Percentiles rank a stretch among this genome's conserved stretches.
phyloP scores from a whole-genome alignment of 2,329 filamentous ascomycete species.

The Colletotrichum lini region DNA sequence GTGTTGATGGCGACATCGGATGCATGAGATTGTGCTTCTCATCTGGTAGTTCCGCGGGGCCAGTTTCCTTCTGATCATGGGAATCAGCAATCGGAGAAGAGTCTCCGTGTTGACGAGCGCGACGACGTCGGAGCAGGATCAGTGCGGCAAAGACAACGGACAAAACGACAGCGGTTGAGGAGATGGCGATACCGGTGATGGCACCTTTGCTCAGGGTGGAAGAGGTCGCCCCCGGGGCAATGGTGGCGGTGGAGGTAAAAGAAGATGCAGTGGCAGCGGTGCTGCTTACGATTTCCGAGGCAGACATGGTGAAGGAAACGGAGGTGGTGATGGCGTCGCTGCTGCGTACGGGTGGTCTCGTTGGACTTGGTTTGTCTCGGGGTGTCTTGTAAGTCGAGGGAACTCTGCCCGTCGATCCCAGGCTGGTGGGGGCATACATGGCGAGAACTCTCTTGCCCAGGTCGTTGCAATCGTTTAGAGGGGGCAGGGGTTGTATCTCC shows the following conservation, averaged over 20 bases:
- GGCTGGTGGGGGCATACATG: constrained; percentile 7
- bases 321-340: not conserved
- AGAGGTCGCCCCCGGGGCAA: not conserved
- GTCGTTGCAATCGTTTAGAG: constrained; percentile 13
- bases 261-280: not conserved
- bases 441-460: constrained; percentile 24
- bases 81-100: not conserved
- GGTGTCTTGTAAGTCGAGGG: not conserved
- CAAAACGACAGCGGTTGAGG: not conserved
- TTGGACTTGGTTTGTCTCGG: constrained; percentile 4
- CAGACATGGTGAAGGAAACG: not conserved
- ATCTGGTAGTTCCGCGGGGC: constrained; percentile 11
- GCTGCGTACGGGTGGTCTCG: not conserved
- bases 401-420: constrained; percentile 22
- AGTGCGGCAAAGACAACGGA: not conserved
- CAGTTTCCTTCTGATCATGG: not conserved
- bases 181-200: constrained; percentile 31
- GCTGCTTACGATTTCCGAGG: not conserved
- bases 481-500: constrained; percentile 21
- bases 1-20: not conserved
- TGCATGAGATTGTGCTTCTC: constrained; percentile 18
- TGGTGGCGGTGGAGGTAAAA: not conserved
- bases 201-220: constrained; percentile 9
- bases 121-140: constrained; percentile 18
- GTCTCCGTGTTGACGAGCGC: not conserved